These are phyloP conservation scores for Nakataea oryzae DNA, from an alignment of 2,329 filamentous ascomycete species.

Conservation along the genomic window DNA sequence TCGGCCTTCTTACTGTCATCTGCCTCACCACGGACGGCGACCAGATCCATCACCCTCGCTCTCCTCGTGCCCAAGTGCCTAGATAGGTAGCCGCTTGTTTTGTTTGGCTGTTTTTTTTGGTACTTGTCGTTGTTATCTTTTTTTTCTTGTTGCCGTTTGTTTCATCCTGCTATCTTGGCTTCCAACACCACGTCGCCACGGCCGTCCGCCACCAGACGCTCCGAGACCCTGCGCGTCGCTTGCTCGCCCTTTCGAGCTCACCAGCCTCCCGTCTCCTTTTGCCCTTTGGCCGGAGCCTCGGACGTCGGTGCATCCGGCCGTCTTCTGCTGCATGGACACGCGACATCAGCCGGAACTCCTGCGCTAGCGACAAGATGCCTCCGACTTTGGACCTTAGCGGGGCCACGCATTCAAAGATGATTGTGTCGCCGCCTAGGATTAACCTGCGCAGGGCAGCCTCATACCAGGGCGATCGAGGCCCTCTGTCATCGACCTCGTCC, in stretches of 20 bases:
- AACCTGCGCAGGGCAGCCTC: slow-evolving; percentile 49
- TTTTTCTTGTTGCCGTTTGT: no score
- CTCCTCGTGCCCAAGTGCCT: not conserved
- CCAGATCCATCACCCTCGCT: no score
- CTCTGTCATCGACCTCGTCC: slow-evolving; percentile 49
- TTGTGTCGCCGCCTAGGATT: slow-evolving; percentile 42
- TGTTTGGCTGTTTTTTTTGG: not conserved
- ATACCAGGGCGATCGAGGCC: slow-evolving; percentile 40
- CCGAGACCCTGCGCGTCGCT: not conserved
- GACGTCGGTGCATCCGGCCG: not conserved
- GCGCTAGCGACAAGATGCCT: slow-evolving; percentile 23
- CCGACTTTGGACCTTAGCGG: slow-evolving; percentile 34
- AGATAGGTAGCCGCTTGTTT: not conserved
- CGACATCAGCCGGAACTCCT: not conserved
- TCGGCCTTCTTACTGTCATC: not conserved
- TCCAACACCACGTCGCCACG: no score
- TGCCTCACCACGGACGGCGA: not conserved
- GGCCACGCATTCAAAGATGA: slow-evolving; percentile 35
- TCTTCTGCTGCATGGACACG: not conserved
- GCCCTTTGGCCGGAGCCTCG: not conserved
- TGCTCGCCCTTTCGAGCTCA: not conserved
- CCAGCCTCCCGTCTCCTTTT: not conserved
- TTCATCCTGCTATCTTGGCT: no score
- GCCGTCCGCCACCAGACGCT: not conserved
- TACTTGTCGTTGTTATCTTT: not conserved